Percentiles rank a stretch among this genome's conserved stretches.
These are phyloP conservation scores for Echium plantagineum DNA, from an alignment of 257 asterid genomes.

Conservation along the genomic window DNA sequence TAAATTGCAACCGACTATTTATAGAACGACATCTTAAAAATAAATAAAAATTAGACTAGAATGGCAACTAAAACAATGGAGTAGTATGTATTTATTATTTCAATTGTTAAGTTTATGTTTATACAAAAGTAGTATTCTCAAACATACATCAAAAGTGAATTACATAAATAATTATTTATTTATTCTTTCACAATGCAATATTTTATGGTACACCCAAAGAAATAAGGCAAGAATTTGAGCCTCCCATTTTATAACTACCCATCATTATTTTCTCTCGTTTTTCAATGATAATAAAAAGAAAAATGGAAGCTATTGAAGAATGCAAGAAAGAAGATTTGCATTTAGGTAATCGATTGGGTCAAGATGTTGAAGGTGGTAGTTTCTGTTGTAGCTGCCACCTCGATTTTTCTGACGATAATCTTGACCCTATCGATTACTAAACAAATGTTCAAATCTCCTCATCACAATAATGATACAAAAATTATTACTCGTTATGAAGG, in stretches of 20 bases:
- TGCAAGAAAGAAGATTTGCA: not conserved
- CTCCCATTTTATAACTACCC: not conserved
- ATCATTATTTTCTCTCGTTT: not conserved
- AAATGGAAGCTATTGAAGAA: not conserved
- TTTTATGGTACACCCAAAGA: not conserved
- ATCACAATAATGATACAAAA: too few species aligned
- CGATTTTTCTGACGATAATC: conserved; percentile 12
- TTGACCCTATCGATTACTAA: not conserved
- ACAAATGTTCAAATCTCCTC: not conserved
- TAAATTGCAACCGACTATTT: too few species aligned
- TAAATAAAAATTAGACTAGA: too few species aligned
- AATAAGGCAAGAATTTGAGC: not conserved
- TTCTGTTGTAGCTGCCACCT: conserved; percentile 14
- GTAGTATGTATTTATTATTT: too few species aligned
- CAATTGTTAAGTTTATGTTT: too few species aligned
- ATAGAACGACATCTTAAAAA: too few species aligned
- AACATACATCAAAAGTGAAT: too few species aligned
- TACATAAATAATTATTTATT: too few species aligned
- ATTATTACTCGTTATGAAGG: not conserved
- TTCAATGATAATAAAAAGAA: not conserved
- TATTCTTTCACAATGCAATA: not conserved
- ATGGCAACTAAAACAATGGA: too few species aligned
- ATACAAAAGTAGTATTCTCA: too few species aligned
- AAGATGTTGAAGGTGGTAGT: conserved; percentile 34
- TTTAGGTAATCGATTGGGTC: not conserved